Evolutionary conservation across 2,329 filamentous ascomycete species (phyloP), one percentile per base, ranked within the genome.

Genomic region (Lecanicillium sp.): DNA sequence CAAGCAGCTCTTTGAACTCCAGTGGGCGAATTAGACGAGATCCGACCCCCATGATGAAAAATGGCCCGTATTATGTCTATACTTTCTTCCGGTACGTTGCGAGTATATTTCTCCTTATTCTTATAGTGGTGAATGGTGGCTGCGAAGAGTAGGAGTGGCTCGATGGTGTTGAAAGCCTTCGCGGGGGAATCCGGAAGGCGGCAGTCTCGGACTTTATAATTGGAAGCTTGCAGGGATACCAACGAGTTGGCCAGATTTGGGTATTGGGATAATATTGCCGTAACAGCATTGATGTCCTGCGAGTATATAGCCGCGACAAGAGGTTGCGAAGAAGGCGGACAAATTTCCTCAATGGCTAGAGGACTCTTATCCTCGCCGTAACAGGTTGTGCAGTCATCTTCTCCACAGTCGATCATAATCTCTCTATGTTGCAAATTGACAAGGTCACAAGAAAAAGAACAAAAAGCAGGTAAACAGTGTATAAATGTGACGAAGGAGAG

Each of bases 71-170:
- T n/a, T 5, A 35, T 35, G n/a, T 13, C 13, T 25, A 35, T 17
- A 15, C 33, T 15, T 27, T 35, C 13, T 27, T 35, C 19, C 12
- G 33, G 20, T 15, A 35, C 19, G 20, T 27, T 10, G 14, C 14
- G 20, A 27, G 19, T 35, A n/a, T 35, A 35, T 27, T 25, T 25
- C 15, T 35, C 33, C n/a, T 14, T 15, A 17, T 17, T 27, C 14
- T 35, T 35, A 20, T 35, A 35, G 33, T 35, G 33, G 20, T 35
- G 33, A 17, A 35, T 35, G 14, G 33, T 35, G 20, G 33, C 33
- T 27, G 33, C 33, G 33, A 35, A 35, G 20, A 35, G 33, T 25
- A 35, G 12, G 19, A 35, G 33, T 5, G 33, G 33, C 20, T 35
- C 33, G 33, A 25, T 27, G 5, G 33, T 27, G 19, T 33, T 9